Percentiles rank a stretch among this genome's conserved stretches.
phyloP scores from a whole-genome alignment of 2,329 filamentous ascomycete species.

The Calonectria honghensis region DNA sequence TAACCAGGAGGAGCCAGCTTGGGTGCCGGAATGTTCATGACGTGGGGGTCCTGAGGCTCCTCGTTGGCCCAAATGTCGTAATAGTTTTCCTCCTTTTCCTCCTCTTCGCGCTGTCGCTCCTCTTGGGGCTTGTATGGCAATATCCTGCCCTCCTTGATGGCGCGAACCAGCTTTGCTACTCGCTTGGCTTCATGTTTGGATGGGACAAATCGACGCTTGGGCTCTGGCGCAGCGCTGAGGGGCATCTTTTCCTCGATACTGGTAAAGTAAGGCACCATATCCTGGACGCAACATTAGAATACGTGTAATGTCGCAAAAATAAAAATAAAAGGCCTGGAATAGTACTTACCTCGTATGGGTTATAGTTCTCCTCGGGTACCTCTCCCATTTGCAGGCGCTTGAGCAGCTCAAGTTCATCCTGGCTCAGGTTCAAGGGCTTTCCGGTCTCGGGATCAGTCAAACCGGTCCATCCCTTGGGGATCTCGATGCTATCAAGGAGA shows the following conservation, averaged over 20 bases:
- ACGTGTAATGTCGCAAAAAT: neutral
- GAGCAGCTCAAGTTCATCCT: constrained; percentile 91
- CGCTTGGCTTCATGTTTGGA: constrained; percentile 98
- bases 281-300: constrained; percentile 63
- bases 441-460: constrained; percentile 95
- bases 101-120: constrained; percentile 80
- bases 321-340: neutral
- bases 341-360: constrained; percentile 86
- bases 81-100: constrained; percentile 81
- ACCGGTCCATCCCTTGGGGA: constrained; percentile 98
- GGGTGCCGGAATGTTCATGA: constrained; percentile 96
- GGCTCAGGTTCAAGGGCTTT: constrained; percentile 90
- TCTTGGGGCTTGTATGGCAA: constrained; percentile 88
- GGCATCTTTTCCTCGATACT: constrained; percentile 95
- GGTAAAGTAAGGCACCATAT: constrained; percentile 95
- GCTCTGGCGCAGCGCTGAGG: constrained; percentile 93
- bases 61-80: constrained; percentile 99
- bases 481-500: constrained; percentile 94
- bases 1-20: constrained; percentile 95
- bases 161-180: constrained; percentile 97
- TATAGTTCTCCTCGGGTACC: constrained; percentile 89
- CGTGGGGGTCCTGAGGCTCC: constrained; percentile 85
- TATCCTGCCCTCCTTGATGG: constrained; percentile 95
- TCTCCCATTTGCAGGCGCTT: constrained; percentile 93
- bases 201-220: constrained; percentile 95